These are phyloP conservation scores for Suhomyces vadensis DNA, from an alignment of 805 yeast genomes.

Conservation along the genomic window DNA sequence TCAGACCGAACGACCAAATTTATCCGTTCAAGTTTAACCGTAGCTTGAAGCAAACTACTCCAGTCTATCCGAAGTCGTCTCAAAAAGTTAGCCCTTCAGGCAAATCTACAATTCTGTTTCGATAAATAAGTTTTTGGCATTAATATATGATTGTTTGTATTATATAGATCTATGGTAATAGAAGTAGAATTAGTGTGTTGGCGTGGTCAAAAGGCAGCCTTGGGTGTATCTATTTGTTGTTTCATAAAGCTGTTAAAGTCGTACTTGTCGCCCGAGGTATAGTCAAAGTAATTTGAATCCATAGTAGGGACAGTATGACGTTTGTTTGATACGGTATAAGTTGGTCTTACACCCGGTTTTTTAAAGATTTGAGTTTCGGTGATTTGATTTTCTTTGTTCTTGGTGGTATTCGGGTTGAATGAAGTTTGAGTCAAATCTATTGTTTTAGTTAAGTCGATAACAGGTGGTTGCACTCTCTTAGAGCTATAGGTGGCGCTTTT, in stretches of 20 bases:
- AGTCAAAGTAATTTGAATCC: slow-evolving; percentile 37
- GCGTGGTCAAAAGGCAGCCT: not conserved
- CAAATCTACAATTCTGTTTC: slow-evolving; percentile 3
- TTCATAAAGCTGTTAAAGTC: slow-evolving; percentile 41
- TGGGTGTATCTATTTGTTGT: slow-evolving; percentile 16
- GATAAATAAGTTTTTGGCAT: slow-evolving; percentile 2
- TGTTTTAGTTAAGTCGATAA: no score
- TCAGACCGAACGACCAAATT: not conserved
- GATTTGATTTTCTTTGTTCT: not conserved
- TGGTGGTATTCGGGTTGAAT: not conserved
- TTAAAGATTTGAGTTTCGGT: not conserved
- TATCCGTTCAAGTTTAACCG: not conserved
- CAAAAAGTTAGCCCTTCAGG: not conserved
- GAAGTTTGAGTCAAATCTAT: not conserved
- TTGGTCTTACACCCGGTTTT: not conserved
- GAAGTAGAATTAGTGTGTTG: not conserved
- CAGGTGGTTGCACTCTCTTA: slow-evolving; percentile 22
- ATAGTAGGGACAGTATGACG: slow-evolving; percentile 11
- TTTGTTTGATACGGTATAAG: slow-evolving; percentile 3
- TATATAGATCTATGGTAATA: no score
- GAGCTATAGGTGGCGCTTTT: slow-evolving; percentile 21
- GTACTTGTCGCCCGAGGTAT: slow-evolving; percentile 29
- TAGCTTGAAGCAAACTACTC: not conserved
- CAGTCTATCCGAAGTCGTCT: not conserved
- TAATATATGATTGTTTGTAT: no score